Conservation (phyloP, 2,329 filamentous ascomycete genomes). For the Rugonectria rugulosa region DNA sequence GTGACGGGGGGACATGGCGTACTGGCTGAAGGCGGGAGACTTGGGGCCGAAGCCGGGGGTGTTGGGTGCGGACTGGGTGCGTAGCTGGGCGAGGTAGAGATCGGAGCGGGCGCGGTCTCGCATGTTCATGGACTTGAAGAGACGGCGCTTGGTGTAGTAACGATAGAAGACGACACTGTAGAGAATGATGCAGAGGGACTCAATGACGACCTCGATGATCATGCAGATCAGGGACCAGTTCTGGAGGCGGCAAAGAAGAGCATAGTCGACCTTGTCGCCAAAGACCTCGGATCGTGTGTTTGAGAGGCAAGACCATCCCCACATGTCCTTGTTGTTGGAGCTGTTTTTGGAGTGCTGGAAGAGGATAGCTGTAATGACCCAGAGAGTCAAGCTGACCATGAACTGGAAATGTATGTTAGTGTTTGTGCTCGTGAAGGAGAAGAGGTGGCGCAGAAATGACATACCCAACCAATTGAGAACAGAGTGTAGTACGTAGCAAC, state of each 20-base stretch:
- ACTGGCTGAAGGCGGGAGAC: constrained; percentile 58
- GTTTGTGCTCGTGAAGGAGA: not conserved
- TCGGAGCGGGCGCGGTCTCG: constrained; percentile 94
- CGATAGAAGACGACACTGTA: constrained; percentile 97
- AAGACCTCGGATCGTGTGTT: constrained; percentile 84
- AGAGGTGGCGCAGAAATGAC: constrained; percentile 17
- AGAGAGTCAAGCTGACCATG: constrained; percentile 90
- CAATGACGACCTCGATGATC: constrained; percentile 94
- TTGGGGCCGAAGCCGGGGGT: constrained; percentile 86
- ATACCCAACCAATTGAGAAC: constrained; percentile 82
- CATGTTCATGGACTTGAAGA: constrained; percentile 95
- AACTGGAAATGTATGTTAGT: constrained; percentile 56
- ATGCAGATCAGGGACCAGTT: constrained; percentile 97
- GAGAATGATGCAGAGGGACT: constrained; percentile 88
- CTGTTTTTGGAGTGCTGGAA: constrained; percentile 80
- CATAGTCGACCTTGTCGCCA: constrained; percentile 82
- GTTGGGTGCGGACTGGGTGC: constrained; percentile 89
- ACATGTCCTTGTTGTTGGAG: constrained; percentile 82
- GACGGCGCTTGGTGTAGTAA: constrained; percentile 94
- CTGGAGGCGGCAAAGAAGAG: constrained; percentile 87
- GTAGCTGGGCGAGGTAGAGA: constrained; percentile 88
- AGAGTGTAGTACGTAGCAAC: constrained; percentile 94
- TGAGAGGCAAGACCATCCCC: constrained; percentile 97
- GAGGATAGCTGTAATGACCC: constrained; percentile 84
- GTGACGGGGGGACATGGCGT: constrained; percentile 67